Conservation (phyloP, 1,284 basidiomycete genomes). For the Fomitopsis schrenkii region DNA sequence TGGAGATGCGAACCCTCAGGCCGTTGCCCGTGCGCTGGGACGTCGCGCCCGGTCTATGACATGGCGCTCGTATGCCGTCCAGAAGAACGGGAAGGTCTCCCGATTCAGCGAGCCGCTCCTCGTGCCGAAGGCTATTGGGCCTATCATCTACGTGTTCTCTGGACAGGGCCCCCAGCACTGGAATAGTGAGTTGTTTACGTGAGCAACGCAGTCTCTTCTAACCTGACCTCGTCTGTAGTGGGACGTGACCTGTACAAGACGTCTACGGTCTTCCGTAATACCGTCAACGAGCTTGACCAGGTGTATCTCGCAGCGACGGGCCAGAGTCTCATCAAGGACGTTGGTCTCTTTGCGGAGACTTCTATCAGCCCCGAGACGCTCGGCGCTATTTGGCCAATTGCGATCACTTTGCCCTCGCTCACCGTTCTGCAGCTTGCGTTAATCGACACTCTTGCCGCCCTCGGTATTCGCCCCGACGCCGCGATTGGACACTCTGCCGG, state of each 20-base stretch:
- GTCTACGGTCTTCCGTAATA: conserved; percentile 33
- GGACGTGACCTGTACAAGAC: conserved; percentile 34
- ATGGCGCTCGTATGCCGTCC: conserved; percentile 28
- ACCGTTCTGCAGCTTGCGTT: conserved; percentile 42
- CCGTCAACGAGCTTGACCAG: conserved; percentile 32
- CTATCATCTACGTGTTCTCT: conserved; percentile 27
- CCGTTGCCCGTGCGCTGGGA: conserved; percentile 7
- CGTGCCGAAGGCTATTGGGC: conserved; percentile 21
- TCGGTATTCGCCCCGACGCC: conserved; percentile 33
- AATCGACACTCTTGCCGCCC: conserved; percentile 32
- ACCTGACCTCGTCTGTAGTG: conserved; percentile 22
- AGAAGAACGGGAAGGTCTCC: neutral
- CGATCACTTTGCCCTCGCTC: conserved; percentile 33
- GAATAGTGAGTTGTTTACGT: conserved; percentile 4
- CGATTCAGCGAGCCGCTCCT: conserved; percentile 23
- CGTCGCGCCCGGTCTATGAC: conserved; percentile 31
- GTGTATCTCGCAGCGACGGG: conserved; percentile 28
- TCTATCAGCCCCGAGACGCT: conserved; percentile 9
- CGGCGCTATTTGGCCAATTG: conserved; percentile 31
- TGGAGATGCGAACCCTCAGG: conserved; percentile 23
- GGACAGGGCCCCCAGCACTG: conserved; percentile 10
- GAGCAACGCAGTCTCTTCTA: no score
- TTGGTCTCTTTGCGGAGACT: conserved; percentile 28
- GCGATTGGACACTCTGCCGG: conserved; percentile 40
- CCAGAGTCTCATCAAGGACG: conserved; percentile 29